Evolutionary conservation across 1,284 basidiomycete genomes (phyloP).

Genomic region (Boletus sp.): DNA sequence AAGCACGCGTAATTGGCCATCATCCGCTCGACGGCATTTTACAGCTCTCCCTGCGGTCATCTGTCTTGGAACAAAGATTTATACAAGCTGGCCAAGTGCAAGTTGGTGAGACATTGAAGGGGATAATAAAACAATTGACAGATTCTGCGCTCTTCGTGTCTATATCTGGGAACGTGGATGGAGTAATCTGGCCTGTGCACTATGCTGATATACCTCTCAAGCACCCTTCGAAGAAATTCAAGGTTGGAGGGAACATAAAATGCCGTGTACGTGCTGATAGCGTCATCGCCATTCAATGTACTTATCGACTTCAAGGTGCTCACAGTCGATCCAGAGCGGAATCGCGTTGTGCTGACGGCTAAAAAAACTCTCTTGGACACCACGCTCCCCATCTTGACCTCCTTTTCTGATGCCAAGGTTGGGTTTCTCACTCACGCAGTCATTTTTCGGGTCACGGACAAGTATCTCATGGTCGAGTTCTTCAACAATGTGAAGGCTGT

Average conservation of each 20-base stretch:
- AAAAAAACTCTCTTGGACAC: conserved; percentile 92
- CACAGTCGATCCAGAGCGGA: conserved; percentile 76
- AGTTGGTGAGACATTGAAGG: conserved; percentile 82
- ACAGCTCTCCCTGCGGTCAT: conserved; percentile 81
- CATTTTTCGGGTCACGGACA: conserved; percentile 77
- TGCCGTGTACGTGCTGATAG: conserved; percentile 59
- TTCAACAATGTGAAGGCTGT: conserved; percentile 88
- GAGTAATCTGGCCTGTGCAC: conserved; percentile 91
- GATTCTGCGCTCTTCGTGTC: conserved; percentile 81
- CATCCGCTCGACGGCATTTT: conserved; percentile 86
- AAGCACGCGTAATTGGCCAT: conserved; percentile 87
- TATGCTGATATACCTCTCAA: conserved; percentile 93
- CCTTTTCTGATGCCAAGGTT: conserved; percentile 63
- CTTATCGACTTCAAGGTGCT: conserved; percentile 59
- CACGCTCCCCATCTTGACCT: conserved; percentile 64
- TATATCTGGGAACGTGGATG: conserved; percentile 83
- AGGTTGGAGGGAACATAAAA: conserved; percentile 79
- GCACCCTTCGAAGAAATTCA: conserved; percentile 91
- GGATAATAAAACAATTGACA: conserved; percentile 79
- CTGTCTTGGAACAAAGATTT: conserved; percentile 84
- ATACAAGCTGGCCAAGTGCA: conserved; percentile 81
- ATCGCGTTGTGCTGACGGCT: conserved; percentile 83
- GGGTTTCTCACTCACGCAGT: conserved; percentile 82
- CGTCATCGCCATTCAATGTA: conserved; percentile 5
- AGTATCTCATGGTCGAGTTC: conserved; percentile 81